Conservation (phyloP, 2,329 filamentous ascomycete species). For the Neopestalotiopsis sp. region DNA sequence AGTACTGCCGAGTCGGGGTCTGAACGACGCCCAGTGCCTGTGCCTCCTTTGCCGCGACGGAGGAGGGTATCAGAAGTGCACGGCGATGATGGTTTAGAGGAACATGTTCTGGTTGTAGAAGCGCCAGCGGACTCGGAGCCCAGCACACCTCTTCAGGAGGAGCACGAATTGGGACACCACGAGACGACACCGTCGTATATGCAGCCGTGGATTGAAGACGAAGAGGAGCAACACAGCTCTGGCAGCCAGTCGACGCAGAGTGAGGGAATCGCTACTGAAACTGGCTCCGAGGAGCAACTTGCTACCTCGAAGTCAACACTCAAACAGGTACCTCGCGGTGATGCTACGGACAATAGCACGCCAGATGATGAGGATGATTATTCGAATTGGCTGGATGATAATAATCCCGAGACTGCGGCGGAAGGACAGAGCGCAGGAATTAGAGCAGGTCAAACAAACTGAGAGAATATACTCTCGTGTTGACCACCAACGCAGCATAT, state of each 20-base stretch:
- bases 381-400: conserved; percentile 37
- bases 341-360: conserved; percentile 11
- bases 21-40: conserved; percentile 35
- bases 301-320: neutral
- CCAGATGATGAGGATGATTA: conserved; percentile 36
- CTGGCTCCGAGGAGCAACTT: neutral
- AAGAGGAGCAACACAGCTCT: conserved; percentile 28
- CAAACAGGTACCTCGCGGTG: neutral
- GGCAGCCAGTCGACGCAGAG: conserved; percentile 20
- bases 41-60: conserved; percentile 36
- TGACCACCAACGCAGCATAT: neutral
- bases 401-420: conserved; percentile 30
- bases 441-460: neutral
- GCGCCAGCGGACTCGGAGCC: conserved; percentile 39
- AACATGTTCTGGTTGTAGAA: conserved; percentile 37
- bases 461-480: neutral
- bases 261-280: neutral
- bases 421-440: conserved; percentile 21
- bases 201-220: conserved; percentile 37
- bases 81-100: conserved; percentile 29
- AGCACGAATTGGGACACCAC: conserved; percentile 16
- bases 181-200: conserved; percentile 26
- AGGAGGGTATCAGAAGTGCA: conserved; percentile 37
- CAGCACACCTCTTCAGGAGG: conserved; percentile 30
- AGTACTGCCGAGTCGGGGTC: conserved; percentile 28